A percentile compares a stretch with the other conserved stretches of the same genome.
Evolutionary conservation across 1,139 yeast genomes (phyloP).

Genomic region (Oligophagozyma castellii): DNA sequence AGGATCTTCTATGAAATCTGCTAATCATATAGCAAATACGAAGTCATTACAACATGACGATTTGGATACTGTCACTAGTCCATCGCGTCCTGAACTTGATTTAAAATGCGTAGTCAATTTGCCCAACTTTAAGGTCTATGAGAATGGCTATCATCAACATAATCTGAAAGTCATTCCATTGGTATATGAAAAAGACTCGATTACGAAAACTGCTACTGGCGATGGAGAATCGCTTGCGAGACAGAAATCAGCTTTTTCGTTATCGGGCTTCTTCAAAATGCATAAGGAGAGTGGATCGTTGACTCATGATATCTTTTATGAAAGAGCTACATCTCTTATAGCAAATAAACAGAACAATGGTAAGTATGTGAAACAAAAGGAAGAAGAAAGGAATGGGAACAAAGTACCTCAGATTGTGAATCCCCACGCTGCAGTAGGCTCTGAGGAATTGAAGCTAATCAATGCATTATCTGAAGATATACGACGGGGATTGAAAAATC

Average conservation of each 20-base stretch:
- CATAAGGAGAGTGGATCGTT: constrained; percentile 13
- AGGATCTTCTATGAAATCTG: no score
- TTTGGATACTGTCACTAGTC: constrained; percentile 2
- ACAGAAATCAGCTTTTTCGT: constrained; percentile 16
- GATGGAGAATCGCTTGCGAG: constrained; percentile 1
- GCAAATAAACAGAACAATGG: constrained; percentile 7
- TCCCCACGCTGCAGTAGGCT: constrained; percentile 41
- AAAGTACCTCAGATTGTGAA: constrained; percentile 26
- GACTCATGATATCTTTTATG: constrained; percentile 2
- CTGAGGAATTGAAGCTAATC: constrained; percentile 38
- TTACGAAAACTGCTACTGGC: constrained; percentile 1
- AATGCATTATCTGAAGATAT: constrained; percentile 35
- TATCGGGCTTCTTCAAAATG: constrained; percentile 20
- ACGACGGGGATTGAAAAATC: constrained; percentile 10
- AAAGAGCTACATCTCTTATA: constrained; percentile 20
- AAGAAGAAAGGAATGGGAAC: constrained; percentile 18
- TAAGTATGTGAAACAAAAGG: constrained; percentile 3
- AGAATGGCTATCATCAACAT: constrained; percentile 23
- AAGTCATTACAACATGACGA: no score
- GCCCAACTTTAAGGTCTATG: constrained; percentile 20
- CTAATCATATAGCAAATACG: no score
- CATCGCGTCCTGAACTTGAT: constrained; percentile 6
- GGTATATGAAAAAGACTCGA: constrained; percentile 5
- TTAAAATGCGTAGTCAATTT: constrained; percentile 16
- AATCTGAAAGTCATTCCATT: constrained; percentile 16